These are phyloP conservation scores for Scheffersomyces titani DNA, from an alignment of 1,139 yeast genomes.

Conservation along the genomic window DNA sequence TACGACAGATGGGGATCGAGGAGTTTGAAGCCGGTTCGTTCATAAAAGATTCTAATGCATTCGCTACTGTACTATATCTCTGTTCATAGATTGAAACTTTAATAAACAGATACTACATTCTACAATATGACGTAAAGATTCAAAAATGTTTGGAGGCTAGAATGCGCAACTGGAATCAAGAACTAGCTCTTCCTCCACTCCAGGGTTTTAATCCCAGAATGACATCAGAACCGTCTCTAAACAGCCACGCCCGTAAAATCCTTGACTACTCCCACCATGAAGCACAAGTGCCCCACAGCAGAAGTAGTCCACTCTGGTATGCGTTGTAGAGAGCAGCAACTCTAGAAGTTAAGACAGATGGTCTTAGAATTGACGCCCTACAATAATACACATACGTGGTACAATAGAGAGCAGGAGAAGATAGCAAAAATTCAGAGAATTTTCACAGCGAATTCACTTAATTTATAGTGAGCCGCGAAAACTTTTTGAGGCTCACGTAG, in stretches of 20 bases:
- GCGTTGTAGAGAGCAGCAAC: constrained; percentile 55
- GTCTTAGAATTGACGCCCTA: constrained; percentile 44
- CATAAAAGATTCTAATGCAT: not conserved
- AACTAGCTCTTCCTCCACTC: constrained; percentile 7
- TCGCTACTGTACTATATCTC: not conserved
- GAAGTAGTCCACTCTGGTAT: constrained; percentile 49
- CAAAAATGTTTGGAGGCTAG: constrained; percentile 46
- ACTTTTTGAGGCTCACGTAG: not conserved
- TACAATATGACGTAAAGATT: not conserved
- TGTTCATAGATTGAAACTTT: not conserved
- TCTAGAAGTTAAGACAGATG: constrained; percentile 28
- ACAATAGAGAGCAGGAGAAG: constrained; percentile 37
- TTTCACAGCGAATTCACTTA: not conserved
- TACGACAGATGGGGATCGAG: constrained; percentile 46
- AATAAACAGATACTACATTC: not conserved
- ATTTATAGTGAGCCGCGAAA: constrained; percentile 8
- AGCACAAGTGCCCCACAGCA: constrained; percentile 4
- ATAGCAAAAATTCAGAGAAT: constrained; percentile 6
- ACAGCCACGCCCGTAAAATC: constrained; percentile 44
- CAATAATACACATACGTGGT: constrained; percentile 55
- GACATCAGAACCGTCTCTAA: constrained; percentile 9
- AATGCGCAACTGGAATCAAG: constrained; percentile 40
- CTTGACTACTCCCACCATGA: constrained; percentile 38
- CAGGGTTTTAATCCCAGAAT: constrained; percentile 7
- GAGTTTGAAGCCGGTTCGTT: constrained; percentile 9